Percentiles rank a stretch among this genome's conserved stretches.
These are phyloP conservation scores for Mycena galopus DNA, from an alignment of 768 basidiomycete genomes.

Conservation along the genomic window DNA sequence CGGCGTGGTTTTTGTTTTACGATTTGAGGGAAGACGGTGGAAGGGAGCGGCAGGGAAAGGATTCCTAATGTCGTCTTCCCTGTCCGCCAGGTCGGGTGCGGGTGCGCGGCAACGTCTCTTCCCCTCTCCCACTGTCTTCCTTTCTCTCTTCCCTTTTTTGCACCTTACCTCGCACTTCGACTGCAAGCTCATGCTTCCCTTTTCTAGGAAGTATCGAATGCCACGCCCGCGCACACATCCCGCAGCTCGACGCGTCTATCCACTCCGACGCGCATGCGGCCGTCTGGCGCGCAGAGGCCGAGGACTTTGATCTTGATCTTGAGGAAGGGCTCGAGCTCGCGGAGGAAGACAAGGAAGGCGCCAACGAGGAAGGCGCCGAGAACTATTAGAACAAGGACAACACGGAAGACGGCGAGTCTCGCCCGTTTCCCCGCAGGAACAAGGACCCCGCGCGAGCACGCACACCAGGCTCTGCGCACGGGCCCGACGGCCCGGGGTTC, in stretches of 20 bases:
- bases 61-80: no score
- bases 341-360: neutral
- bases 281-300: constrained; percentile 19
- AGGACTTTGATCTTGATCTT: constrained; percentile 18
- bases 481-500: neutral
- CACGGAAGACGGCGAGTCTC: neutral
- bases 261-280: constrained; percentile 15
- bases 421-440: neutral
- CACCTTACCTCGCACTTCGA: neutral
- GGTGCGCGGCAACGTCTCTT: no score
- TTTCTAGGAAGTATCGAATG: no score
- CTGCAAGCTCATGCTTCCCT: no score
- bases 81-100: no score
- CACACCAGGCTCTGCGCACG: neutral
- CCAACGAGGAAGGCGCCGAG: neutral
- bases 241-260: constrained; percentile 6
- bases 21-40: no score
- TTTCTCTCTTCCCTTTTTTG: no score
- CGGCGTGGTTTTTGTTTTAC: no score
- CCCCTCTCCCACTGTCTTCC: no score
- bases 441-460: neutral
- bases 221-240: constrained; percentile 16
- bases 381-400: neutral
- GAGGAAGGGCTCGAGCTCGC: constrained; percentile 8
- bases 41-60: no score